Evolutionary conservation across 441 rosid species (phyloP).

Genomic region (Croton laevigatus): DNA sequence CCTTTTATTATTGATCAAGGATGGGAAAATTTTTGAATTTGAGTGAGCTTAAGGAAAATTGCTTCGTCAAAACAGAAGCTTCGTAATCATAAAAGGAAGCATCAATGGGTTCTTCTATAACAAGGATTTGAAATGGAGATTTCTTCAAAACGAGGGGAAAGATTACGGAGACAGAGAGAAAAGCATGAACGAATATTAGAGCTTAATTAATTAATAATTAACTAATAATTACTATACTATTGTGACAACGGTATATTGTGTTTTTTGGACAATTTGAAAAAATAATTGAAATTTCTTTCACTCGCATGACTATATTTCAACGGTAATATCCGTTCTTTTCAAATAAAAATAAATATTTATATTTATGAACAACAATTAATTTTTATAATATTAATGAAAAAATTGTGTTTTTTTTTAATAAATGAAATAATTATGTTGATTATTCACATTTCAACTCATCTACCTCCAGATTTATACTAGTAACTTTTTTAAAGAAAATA

Average conservation of each 20-base stretch:
- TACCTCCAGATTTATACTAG: no score
- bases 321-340: no score
- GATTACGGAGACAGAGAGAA: not conserved
- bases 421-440: no score
- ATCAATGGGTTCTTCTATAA: not conserved
- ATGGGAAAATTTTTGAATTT: not conserved
- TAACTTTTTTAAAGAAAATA: no score
- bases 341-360: no score
- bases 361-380: no score
- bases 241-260: not conserved
- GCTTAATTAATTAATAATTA: not conserved
- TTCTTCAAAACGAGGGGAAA: not conserved
- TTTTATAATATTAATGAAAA: no score
- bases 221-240: not conserved
- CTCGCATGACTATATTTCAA: no score
- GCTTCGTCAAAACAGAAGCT: not conserved
- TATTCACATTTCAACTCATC: no score
- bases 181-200: not conserved
- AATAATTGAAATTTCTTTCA: not conserved
- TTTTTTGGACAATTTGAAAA: constrained; percentile 2
- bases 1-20: not conserved
- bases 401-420: no score
- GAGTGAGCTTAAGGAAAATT: not conserved
- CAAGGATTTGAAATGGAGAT: not conserved
- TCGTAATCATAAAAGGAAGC: not conserved